Conservation (phyloP, 2,329 filamentous ascomycete genomes). For the Epichloe sibirici region DNA sequence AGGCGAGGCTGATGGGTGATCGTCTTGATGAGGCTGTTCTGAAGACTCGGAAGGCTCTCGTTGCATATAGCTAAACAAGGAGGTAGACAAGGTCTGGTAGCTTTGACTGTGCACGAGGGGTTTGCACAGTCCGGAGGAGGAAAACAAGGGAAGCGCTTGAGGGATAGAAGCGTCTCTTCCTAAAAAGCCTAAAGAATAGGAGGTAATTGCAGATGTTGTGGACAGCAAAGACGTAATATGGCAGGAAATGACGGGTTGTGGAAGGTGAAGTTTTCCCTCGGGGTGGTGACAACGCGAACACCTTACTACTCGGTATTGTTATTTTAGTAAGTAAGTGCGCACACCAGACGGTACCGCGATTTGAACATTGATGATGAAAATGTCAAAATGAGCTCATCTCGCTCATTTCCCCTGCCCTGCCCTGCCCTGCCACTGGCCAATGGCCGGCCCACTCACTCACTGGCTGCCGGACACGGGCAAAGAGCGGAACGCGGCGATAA, state of each 20-base stretch:
- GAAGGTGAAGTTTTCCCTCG: background rate
- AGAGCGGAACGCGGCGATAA: background rate
- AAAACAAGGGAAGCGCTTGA: background rate
- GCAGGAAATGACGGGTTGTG: background rate
- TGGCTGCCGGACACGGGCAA: too few species aligned
- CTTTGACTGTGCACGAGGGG: slow-evolving; percentile 37
- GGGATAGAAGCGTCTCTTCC: background rate
- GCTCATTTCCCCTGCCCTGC: too few species aligned
- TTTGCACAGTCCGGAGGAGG: slow-evolving; percentile 36
- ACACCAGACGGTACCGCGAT: background rate
- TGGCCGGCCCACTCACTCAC: background rate
- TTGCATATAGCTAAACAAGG: slow-evolving; percentile 50
- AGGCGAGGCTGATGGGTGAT: slow-evolving; percentile 20
- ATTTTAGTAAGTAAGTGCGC: background rate
- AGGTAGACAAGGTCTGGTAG: slow-evolving; percentile 16
- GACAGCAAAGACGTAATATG: background rate
- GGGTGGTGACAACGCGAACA: background rate
- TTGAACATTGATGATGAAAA: background rate
- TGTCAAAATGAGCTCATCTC: background rate
- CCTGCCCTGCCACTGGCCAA: background rate
- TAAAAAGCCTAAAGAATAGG: background rate
- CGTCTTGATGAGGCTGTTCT: slow-evolving; percentile 27
- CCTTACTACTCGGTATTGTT: too few species aligned
- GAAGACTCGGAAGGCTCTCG: slow-evolving; percentile 39
- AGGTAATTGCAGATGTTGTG: background rate